These are phyloP conservation scores for Megacollybia platyphylla DNA, from an alignment of 1,284 basidiomycete genomes.

Conservation along the genomic window DNA sequence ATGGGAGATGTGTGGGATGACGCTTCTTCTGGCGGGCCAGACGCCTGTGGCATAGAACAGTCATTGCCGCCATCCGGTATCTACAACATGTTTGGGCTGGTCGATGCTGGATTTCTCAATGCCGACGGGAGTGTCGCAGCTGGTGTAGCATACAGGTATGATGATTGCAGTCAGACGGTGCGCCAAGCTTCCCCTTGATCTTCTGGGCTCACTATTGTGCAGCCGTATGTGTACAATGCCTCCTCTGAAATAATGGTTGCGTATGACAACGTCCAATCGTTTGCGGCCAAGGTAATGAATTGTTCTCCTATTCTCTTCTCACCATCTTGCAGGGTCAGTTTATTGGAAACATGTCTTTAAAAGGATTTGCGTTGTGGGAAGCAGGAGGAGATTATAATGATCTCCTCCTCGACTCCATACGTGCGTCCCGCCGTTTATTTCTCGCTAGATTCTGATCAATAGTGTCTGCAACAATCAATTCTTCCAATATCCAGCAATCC, in stretches of 20 bases:
- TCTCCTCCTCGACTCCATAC: conserved; percentile 28
- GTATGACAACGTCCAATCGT: conserved; percentile 39
- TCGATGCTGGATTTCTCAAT: conserved; percentile 29
- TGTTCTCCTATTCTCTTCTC: too few relatives aligned
- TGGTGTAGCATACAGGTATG: conserved; percentile 31
- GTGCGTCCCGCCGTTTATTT: conserved; percentile 6
- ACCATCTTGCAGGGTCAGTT: conserved; percentile 4
- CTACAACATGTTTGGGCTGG: conserved; percentile 36
- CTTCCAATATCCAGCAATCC: too few relatives aligned
- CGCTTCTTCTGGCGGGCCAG: conserved; percentile 42
- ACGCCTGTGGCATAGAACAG: conserved; percentile 6
- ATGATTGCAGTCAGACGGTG: conserved; percentile 47
- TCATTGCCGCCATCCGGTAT: conserved; percentile 18
- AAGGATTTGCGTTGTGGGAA: conserved; percentile 35
- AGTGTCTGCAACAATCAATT: too few relatives aligned
- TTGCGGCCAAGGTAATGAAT: conserved; percentile 11
- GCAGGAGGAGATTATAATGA: conserved; percentile 29
- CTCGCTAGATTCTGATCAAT: background rate
- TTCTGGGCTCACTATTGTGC: background rate
- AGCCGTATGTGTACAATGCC: conserved; percentile 40
- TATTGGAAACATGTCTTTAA: conserved; percentile 11
- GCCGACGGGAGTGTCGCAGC: conserved; percentile 25
- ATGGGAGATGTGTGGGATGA: conserved; percentile 50
- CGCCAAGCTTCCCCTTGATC: conserved; percentile 11
- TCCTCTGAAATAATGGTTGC: conserved; percentile 33